Base-by-base conservation (phyloP, 176 grass and related monocot species). In the Ananas comosus region DNA sequence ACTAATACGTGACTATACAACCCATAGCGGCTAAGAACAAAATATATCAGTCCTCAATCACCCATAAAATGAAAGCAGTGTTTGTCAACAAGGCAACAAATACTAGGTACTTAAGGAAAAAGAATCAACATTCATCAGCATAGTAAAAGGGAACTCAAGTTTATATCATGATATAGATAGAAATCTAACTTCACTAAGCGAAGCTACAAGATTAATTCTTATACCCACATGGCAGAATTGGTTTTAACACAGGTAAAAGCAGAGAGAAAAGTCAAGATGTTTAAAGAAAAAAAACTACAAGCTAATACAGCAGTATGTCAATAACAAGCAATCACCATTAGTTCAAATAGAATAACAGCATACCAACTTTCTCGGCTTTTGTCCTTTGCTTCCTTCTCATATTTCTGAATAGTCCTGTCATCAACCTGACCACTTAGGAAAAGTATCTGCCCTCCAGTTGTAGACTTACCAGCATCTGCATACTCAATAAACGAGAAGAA, bases 361-460 rank as follows among this genome's bases (percentile, higher is more conserved):
- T 64, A 96, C 93, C 88, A 96, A 12, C 89, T 96, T 82, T 96
- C 93, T 63, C 86, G 73, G 64, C 86, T 96, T 92, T 96, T 96
- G 66, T 96, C 92, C 75, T 91, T 96, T 53, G 88, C 92, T 89
- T 96, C 88, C 53, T 89, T 96, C 76, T 96, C 92, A 83, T 96
- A 96, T 80, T 96, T 96, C 79, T 96, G 92, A 78, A 96, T 96
- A 67, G 92, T 91, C 72, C 88, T 81, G 12, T 96, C 92, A 85
- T 96, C 92, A 23, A 96, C 88, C 76, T 96, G 92, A 70, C 92
- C 85, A 83, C 92, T 96, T 57, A 96, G 76, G 76, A 96, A 89
- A 78, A 96, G 82, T 80, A 96, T 96, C 79, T 96, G 92, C 22
- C 92, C 92, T 65, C 92, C 92, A 64, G 88, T 69, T 57, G 92